Base-by-base conservation (phyloP, 2,329 filamentous ascomycete species). In the Parascedosporium putredinis region DNA sequence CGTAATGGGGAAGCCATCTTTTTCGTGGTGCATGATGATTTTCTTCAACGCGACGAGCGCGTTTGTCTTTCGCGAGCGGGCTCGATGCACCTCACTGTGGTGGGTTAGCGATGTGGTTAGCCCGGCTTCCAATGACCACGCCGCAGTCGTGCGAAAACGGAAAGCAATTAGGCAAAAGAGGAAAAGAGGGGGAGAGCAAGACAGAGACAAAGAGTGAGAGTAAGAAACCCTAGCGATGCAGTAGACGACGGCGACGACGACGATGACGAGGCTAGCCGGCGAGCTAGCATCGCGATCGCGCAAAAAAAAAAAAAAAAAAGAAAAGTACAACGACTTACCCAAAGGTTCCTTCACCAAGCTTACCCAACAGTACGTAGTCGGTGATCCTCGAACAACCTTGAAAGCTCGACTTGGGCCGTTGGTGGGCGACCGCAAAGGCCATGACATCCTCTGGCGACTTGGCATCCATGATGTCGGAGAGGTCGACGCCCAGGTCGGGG, bases 11-110 rank as follows among this genome's bases (percentile, higher is more conserved):
- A 98, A 98, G 73, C 93, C 93, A 67, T 98, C 93, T 65, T 96
- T 97, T 71, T 98, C 93, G 65, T 97, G 95, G 65, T 97, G 93
- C 87, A 97, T 96, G 56, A 98, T 81, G 57, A 98, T 98, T 76
- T 97, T 97, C 73, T 98, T 98, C 61, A 98, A 68, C 3, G 93
- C 93, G 53, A 95, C 86, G 43, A 91, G 67, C 22, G 79, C 75
- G 49, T 86, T 84, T 1, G 81, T 86, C 60, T 78, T 85, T 59
- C 80, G 83, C 24, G 86, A 88, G 54, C 79, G 79, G 53, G 89
- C 93, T 61, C 91, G 93, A 66, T 95, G 88, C 34, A 97, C 93
- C 70, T 97, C 89, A 57, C 84, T 86, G 54, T 16, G 44, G 16
- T 20, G 16, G 42, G n/a, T n/a, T n/a, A n/a, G n/a, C n/a, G n/a